These are phyloP conservation scores for Pseudocercospora macadamiae DNA, from an alignment of 2,329 filamentous ascomycete species.

Conservation along the genomic window DNA sequence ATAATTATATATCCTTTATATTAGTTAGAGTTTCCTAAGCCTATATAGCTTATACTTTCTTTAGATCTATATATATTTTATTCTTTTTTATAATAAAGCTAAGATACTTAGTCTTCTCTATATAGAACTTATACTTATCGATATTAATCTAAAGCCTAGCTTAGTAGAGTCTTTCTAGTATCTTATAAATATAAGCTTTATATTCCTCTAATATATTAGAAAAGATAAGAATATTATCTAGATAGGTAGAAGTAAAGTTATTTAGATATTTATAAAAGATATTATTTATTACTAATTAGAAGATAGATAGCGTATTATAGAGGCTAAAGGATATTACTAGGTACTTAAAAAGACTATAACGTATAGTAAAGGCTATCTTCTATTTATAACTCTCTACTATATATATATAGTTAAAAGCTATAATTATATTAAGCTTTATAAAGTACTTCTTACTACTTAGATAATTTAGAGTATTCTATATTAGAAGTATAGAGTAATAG, in stretches of 20 bases:
- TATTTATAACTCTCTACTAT: slow-evolving; percentile 11
- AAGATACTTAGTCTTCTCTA: slow-evolving; percentile 23
- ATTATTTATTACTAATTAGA: slow-evolving; percentile 13
- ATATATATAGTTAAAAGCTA: slow-evolving; percentile 17
- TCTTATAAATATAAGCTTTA: slow-evolving; percentile 24
- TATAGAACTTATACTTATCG: slow-evolving; percentile 28
- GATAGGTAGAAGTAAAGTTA: slow-evolving; percentile 8
- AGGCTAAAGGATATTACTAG: slow-evolving; percentile 15
- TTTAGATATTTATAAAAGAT: slow-evolving; percentile 9
- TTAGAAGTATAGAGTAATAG: slow-evolving; percentile 32
- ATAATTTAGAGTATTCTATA: slow-evolving; percentile 31
- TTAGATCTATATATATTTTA: slow-evolving; percentile 19
- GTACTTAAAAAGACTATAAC: slow-evolving; percentile 16
- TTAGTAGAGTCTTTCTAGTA: slow-evolving; percentile 19
- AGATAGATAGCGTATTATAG: slow-evolving; percentile 6
- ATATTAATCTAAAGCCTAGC: slow-evolving; percentile 21
- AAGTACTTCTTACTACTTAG: slow-evolving; percentile 20
- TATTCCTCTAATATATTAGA: slow-evolving; percentile 1
- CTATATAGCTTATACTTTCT: slow-evolving; percentile 18
- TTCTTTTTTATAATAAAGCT: slow-evolving; percentile 23
- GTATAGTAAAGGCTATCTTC: slow-evolving; percentile 18
- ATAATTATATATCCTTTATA: slow-evolving; percentile 21
- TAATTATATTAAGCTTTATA: slow-evolving; percentile 29
- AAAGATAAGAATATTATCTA: slow-evolving; percentile 12
- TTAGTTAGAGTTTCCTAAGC: slow-evolving; percentile 16